Evolutionary conservation across 176 grass and related monocot genomes (phyloP).

Genomic region (Triticum turgidum): DNA sequence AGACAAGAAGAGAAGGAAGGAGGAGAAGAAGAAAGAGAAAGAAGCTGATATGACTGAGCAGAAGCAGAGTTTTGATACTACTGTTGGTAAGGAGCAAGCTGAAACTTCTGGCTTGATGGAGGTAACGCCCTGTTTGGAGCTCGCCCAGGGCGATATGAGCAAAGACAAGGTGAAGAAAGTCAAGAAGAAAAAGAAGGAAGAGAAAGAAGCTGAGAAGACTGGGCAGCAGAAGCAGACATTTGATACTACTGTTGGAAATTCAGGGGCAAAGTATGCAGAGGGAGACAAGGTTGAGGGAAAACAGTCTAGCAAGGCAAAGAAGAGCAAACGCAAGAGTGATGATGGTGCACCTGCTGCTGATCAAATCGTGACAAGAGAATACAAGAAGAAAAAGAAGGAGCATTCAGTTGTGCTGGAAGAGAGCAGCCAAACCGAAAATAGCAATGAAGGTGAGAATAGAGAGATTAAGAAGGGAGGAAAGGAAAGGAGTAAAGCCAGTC

Average conservation of each 20-base stretch:
- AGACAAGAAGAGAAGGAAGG: background rate
- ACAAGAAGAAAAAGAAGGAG: constrained; percentile 36
- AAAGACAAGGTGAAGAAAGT: background rate
- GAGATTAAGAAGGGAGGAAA: constrained; percentile 37
- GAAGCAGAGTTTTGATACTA: background rate
- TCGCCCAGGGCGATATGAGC: background rate
- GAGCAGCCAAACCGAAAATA: background rate
- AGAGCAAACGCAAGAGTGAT: constrained; percentile 14
- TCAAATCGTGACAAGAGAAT: background rate
- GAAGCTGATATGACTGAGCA: background rate
- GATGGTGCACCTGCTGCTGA: background rate
- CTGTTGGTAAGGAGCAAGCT: background rate
- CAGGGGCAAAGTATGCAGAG: background rate
- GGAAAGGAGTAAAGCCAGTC: background rate
- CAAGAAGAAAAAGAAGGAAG: background rate
- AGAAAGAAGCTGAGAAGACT: background rate
- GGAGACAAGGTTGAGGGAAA: background rate
- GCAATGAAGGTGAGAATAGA: constrained; percentile 13
- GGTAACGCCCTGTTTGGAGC: background rate
- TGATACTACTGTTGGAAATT: background rate
- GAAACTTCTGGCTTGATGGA: background rate
- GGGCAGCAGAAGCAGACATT: background rate
- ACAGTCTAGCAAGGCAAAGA: constrained; percentile 27
- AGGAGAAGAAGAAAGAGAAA: constrained; percentile 11
- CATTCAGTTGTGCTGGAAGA: constrained; percentile 2